Base-by-base conservation (phyloP, 1,284 basidiomycete species). In the Leucoagaricus sp. region DNA sequence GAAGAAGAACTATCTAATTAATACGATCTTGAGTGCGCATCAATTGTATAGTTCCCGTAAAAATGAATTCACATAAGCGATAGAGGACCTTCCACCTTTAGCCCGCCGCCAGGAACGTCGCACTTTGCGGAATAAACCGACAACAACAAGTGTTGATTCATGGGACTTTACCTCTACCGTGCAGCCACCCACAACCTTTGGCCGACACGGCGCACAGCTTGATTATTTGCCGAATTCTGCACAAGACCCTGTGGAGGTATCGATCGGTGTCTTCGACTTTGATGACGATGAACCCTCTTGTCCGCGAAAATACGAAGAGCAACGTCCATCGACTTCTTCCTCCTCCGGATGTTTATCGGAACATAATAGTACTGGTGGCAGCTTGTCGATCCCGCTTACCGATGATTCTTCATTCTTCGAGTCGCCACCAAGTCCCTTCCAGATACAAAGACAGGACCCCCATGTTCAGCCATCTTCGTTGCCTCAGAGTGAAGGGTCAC, bases 1-100 rank as follows among this genome's bases (percentile, higher is more conserved):
- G 73, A 87, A 85, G 69, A 88, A 86, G 64, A 79, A 78, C 1
- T 87, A 87, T 70, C 80, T 96, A 28, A 85, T 94, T 36, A 79
- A 79, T 53, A 78, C 86, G 4, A 86, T 96, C 59, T 72, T 96
- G n/a, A 80, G 84, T 85, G 64, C 55, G 79, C 68, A n/a, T 33
- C 17, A 3, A n/a, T 34, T 25, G 15, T 2, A 13, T 19, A 9
- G 12, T 33, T 36, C 3, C 33, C 3, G 19, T 48, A 17, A 26
- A 19, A 19, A n/a, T 3, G 9, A 4, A 23, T 17, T 46, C 21
- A 51, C 36, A n/a, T 52, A 47, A 12, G n/a, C 44, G 41, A 46
- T n/a, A 28, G 76, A 81, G 72, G 84, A 82, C 56, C 72, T 93
- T 23, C 90, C 90, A 0, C 89, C 91, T 23, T 73, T 92, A 33